phyloP scores from a whole-genome alignment of 2,329 filamentous ascomycete species.

The Coleophoma cylindrospora region DNA sequence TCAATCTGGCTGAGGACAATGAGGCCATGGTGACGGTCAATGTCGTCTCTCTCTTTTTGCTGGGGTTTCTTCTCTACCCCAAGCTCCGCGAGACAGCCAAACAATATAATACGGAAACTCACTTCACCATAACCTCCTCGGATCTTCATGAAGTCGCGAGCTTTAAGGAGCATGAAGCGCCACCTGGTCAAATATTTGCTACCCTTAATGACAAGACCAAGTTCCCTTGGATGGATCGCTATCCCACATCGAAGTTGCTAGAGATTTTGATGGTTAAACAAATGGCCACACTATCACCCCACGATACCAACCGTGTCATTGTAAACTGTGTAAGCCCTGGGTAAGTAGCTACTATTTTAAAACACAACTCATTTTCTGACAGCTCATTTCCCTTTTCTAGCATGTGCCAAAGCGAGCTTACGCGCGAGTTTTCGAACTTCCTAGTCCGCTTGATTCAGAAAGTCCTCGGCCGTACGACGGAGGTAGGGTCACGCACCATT shows the following conservation, averaged over 20 bases:
- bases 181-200: conserved; percentile 7
- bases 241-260: too few species aligned
- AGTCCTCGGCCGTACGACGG: conserved; percentile 35
- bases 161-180: conserved; percentile 8
- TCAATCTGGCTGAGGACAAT: conserved; percentile 7
- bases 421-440: background rate
- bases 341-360: too few species aligned
- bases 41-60: conserved; percentile 3
- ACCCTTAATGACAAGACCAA: conserved; percentile 5
- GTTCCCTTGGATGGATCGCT: too few species aligned
- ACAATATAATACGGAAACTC: conserved; percentile 3
- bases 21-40: conserved; percentile 8
- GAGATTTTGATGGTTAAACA: too few species aligned
- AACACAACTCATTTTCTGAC: conserved; percentile 7
- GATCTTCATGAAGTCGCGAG: conserved; percentile 8
- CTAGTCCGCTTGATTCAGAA: conserved; percentile 21
- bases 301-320: too few species aligned
- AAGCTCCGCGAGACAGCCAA: conserved; percentile 6
- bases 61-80: conserved; percentile 4
- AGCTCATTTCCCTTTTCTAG: conserved; percentile 4
- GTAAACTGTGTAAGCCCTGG: too few species aligned
- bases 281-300: too few species aligned
- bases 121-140: conserved; percentile 7
- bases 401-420: conserved; percentile 2
- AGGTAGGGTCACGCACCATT: conserved; percentile 39